phyloP scores from a whole-genome alignment of 352 stramenopile species.

The Saprolegnia parasitica region DNA sequence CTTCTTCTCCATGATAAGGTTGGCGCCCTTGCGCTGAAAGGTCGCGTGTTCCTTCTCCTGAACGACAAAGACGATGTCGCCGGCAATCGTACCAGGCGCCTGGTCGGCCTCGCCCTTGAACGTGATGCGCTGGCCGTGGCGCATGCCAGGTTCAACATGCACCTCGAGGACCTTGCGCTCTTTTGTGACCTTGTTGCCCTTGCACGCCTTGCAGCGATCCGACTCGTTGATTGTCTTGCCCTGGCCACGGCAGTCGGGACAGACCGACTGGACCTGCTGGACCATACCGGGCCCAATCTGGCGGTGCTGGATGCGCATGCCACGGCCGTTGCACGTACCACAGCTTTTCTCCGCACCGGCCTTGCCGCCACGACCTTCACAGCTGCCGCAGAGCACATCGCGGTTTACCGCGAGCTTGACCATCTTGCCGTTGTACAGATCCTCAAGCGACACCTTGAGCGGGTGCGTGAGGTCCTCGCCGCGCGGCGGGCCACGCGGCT shows the following conservation, averaged over 20 bases:
- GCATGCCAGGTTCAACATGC: slow-evolving; percentile 98
- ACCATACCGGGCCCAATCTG: slow-evolving; percentile 98
- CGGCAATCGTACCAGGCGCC: slow-evolving; percentile 82
- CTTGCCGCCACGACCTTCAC: slow-evolving; percentile 87
- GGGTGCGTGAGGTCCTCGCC: slow-evolving; percentile 93
- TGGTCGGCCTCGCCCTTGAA: slow-evolving; percentile 97
- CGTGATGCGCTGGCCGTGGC: slow-evolving; percentile 95
- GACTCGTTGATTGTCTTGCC: slow-evolving; percentile 93
- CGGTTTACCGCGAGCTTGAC: slow-evolving; percentile 96
- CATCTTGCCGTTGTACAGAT: slow-evolving; percentile 99
- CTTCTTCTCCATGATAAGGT: slow-evolving; percentile 96
- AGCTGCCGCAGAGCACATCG: slow-evolving; percentile 86
- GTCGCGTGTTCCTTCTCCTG: slow-evolving; percentile 95
- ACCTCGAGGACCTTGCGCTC: slow-evolving; percentile 98
- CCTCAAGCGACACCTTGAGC: slow-evolving; percentile 96
- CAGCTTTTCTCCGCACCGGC: slow-evolving; percentile 91
- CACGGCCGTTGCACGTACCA: slow-evolving; percentile 91
- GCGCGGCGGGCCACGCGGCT: slow-evolving; percentile 87
- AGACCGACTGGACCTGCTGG: slow-evolving; percentile 95
- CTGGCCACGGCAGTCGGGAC: slow-evolving; percentile 90
- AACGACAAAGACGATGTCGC: slow-evolving; percentile 97
- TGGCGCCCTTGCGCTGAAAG: slow-evolving; percentile 96
- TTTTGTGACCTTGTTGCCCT: slow-evolving; percentile 92
- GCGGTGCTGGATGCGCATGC: slow-evolving; percentile 92
- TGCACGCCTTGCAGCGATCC: slow-evolving; percentile 90